Percentiles rank a stretch among this genome's conserved stretches.
Evolutionary conservation across 495 filamentous ascomycete species (phyloP).

Genomic region (Extremus antarcticus): DNA sequence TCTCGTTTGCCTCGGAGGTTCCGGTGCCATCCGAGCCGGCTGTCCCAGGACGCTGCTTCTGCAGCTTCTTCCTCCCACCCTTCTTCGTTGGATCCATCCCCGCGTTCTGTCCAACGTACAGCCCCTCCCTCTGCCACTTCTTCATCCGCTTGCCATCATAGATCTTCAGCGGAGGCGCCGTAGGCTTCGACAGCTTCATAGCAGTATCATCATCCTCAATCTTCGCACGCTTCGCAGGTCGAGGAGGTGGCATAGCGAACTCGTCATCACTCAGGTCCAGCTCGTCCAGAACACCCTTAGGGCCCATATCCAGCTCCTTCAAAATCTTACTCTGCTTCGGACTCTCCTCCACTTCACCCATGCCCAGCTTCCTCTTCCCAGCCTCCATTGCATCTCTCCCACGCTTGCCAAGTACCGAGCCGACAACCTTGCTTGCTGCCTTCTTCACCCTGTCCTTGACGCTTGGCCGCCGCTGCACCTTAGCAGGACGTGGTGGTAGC

Average conservation of each 20-base stretch:
- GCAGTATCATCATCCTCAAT: slow-evolving; percentile 27
- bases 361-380: slow-evolving; percentile 31
- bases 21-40: slow-evolving; percentile 34
- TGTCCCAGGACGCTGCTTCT: slow-evolving; percentile 45
- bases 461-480: slow-evolving; percentile 16
- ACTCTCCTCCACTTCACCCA: slow-evolving; percentile 14
- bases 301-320: slow-evolving; percentile 17
- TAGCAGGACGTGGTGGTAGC: not conserved
- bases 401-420: slow-evolving; percentile 44
- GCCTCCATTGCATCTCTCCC: slow-evolving; percentile 36
- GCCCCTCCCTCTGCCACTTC: slow-evolving; percentile 63
- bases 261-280: slow-evolving; percentile 33
- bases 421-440: slow-evolving; percentile 17
- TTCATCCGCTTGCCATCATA: slow-evolving; percentile 22
- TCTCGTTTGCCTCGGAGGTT: slow-evolving; percentile 30
- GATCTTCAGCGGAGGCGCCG: slow-evolving; percentile 15
- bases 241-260: slow-evolving; percentile 19
- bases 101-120: slow-evolving; percentile 80
- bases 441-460: slow-evolving; percentile 18
- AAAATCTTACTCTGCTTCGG: slow-evolving; percentile 10
- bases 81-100: slow-evolving; percentile 38
- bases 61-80: slow-evolving; percentile 47
- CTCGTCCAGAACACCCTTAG: slow-evolving; percentile 17
- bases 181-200: slow-evolving; percentile 35
- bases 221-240: slow-evolving; percentile 29